phyloP scores from a whole-genome alignment of 805 yeast species.

The Candida parachauliodes region DNA sequence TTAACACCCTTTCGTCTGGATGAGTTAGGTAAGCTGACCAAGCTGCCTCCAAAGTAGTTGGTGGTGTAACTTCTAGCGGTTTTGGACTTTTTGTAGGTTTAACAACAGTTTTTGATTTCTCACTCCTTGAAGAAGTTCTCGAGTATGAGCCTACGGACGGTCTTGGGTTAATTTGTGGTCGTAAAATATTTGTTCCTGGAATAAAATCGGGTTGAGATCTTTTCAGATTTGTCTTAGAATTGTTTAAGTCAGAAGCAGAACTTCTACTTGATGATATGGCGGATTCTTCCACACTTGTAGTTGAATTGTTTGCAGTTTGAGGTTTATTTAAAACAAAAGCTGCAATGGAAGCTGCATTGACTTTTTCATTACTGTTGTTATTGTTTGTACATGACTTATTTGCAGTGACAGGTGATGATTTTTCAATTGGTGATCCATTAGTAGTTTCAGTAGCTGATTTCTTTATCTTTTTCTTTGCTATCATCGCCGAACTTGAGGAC shows the following conservation, averaged over 20 bases:
- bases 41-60: slow-evolving; percentile 52
- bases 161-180: slow-evolving; percentile 46
- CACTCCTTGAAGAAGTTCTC: slow-evolving; percentile 12
- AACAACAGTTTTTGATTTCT: slow-evolving; percentile 9
- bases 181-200: slow-evolving; percentile 57
- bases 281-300: slow-evolving; percentile 20
- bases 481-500: slow-evolving; percentile 7
- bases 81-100: slow-evolving; percentile 21
- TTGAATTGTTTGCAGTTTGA: slow-evolving; percentile 25
- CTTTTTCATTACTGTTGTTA: slow-evolving; percentile 9
- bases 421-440: neutral
- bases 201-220: slow-evolving; percentile 44
- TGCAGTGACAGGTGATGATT: neutral
- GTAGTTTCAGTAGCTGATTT: neutral
- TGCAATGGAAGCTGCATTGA: slow-evolving; percentile 38
- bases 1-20: slow-evolving; percentile 58
- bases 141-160: slow-evolving; percentile 16
- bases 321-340: slow-evolving; percentile 35
- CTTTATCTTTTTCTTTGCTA: slow-evolving; percentile 11
- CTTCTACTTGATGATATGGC: slow-evolving; percentile 12
- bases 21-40: slow-evolving; percentile 55
- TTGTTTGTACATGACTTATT: neutral
- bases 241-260: slow-evolving; percentile 16
- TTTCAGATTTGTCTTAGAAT: slow-evolving; percentile 18
- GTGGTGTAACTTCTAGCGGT: slow-evolving; percentile 39